These are phyloP conservation scores for Athelia sp. DNA, from an alignment of 1,284 basidiomycete species.

Conservation along the genomic window DNA sequence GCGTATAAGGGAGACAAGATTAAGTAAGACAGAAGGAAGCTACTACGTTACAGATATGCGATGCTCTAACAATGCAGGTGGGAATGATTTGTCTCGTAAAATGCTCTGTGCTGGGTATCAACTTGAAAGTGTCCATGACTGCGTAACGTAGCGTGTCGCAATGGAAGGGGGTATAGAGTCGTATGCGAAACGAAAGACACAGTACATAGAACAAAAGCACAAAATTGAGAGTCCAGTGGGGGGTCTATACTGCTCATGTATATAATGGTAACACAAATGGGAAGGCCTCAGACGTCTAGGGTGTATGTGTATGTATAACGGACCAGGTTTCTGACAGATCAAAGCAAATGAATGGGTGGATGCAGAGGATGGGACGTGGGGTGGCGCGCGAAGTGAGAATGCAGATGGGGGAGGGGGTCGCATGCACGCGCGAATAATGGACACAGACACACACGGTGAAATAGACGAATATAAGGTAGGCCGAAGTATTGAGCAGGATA, in stretches of 20 bases:
- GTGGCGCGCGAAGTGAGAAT: conserved; percentile 20
- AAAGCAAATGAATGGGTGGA: conserved; percentile 22
- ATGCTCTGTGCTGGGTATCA: conserved; percentile 40
- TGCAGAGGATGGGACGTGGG: conserved; percentile 21
- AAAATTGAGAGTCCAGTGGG: no score
- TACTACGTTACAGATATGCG: conserved; percentile 54
- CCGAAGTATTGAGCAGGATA: conserved; percentile 48
- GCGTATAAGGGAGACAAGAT: not conserved
- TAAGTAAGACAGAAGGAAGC: conserved; percentile 6
- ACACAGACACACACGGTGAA: conserved; percentile 24
- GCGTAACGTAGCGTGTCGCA: conserved; percentile 42
- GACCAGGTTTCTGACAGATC: not conserved
- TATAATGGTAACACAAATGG: conserved; percentile 11
- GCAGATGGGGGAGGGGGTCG: conserved; percentile 10
- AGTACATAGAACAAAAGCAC: conserved; percentile 13
- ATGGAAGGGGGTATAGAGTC: conserved; percentile 35
- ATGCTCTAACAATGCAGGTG: conserved; percentile 44
- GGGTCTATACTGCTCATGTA: conserved; percentile 39
- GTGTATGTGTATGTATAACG: conserved; percentile 29
- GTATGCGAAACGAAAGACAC: conserved; percentile 48
- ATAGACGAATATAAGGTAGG: conserved; percentile 38
- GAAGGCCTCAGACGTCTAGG: conserved; percentile 19
- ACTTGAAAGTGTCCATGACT: conserved; percentile 38
- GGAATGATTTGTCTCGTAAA: conserved; percentile 52
- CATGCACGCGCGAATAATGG: conserved; percentile 29